Percentiles rank a stretch among this genome's conserved stretches.
Evolutionary conservation across 1,139 yeast genomes (phyloP).

Genomic region (Pichia inconspicua): DNA sequence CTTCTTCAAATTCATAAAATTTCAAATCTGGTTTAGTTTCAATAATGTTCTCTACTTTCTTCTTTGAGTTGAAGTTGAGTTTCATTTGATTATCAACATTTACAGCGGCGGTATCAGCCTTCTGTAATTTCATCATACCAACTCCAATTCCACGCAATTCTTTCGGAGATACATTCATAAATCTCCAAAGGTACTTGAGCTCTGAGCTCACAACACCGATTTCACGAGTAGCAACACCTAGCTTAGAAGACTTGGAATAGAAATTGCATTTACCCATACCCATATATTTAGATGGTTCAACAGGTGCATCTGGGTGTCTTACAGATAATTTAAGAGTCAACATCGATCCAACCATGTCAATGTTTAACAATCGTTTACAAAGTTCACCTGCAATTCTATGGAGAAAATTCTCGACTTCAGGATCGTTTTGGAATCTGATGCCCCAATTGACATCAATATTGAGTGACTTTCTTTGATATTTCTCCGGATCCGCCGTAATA

Average conservation of each 20-base stretch:
- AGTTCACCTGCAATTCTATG: constrained; percentile 54
- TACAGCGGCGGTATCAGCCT: constrained; percentile 27
- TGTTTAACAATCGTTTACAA: constrained; percentile 39
- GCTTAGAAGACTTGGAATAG: constrained; percentile 46
- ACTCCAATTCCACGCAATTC: constrained; percentile 79
- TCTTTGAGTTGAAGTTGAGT: constrained; percentile 31
- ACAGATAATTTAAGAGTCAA: constrained; percentile 59
- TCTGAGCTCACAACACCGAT: constrained; percentile 55
- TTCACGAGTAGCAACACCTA: constrained; percentile 63
- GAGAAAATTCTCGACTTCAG: constrained; percentile 60
- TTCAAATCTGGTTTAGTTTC: not conserved
- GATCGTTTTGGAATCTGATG: constrained; percentile 55
- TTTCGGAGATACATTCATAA: constrained; percentile 43
- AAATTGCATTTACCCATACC: constrained; percentile 82
- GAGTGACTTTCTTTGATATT: constrained; percentile 57
- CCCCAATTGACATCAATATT: constrained; percentile 94
- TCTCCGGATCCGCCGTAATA: constrained; percentile 38
- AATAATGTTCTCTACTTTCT: not conserved
- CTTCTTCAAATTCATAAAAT: too few species aligned
- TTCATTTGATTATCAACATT: constrained; percentile 34
- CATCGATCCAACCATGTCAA: constrained; percentile 46
- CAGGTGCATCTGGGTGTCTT: constrained; percentile 58
- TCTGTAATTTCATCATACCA: constrained; percentile 49
- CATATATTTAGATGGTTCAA: constrained; percentile 66
- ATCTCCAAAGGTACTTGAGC: constrained; percentile 47